Evolutionary conservation across 2,329 filamentous ascomycete genomes (phyloP).

Genomic region (Tolypocladium endophyticum): DNA sequence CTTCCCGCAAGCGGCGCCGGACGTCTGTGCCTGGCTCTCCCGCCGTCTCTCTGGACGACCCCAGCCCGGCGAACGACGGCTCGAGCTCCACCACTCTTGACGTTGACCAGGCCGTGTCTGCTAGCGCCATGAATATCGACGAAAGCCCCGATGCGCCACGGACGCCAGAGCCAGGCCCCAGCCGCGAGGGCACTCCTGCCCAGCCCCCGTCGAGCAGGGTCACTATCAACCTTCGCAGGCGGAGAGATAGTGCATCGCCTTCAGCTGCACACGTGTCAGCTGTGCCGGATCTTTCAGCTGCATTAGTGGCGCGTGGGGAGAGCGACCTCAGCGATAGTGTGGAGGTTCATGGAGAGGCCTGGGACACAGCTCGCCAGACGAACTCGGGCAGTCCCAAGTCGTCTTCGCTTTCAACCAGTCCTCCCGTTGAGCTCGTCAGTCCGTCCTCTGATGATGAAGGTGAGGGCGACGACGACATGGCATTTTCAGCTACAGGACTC

Average conservation of each 20-base stretch:
- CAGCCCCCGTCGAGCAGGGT: conserved; percentile 43
- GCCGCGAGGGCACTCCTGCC: conserved; percentile 18
- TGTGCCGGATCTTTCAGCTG: not conserved
- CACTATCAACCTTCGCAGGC: conserved; percentile 48
- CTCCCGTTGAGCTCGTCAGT: conserved; percentile 32
- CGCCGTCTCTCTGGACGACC: conserved; percentile 39
- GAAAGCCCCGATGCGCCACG: conserved; percentile 15
- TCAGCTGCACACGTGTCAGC: not conserved
- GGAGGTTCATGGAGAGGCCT: not conserved
- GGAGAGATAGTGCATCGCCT: not conserved
- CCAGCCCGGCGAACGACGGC: conserved; percentile 20
- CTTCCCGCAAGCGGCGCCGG: conserved; percentile 51
- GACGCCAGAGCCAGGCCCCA: conserved; percentile 27
- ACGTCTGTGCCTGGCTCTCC: conserved; percentile 47
- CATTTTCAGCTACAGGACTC: conserved; percentile 20
- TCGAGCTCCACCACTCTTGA: conserved; percentile 20
- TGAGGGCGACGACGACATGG: conserved; percentile 14
- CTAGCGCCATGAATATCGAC: conserved; percentile 27
- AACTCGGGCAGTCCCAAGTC: not conserved
- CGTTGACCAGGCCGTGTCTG: conserved; percentile 12
- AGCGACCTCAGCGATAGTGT: not conserved
- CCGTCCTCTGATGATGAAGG: conserved; percentile 21
- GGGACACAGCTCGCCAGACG: not conserved
- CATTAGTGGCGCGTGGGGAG: not conserved
- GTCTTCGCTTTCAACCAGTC: conserved; percentile 18